A percentile compares a stretch with the other conserved stretches of the same genome.
phyloP scores from a whole-genome alignment of 2,329 filamentous ascomycete species.

The Ampelomyces quisqualis region DNA sequence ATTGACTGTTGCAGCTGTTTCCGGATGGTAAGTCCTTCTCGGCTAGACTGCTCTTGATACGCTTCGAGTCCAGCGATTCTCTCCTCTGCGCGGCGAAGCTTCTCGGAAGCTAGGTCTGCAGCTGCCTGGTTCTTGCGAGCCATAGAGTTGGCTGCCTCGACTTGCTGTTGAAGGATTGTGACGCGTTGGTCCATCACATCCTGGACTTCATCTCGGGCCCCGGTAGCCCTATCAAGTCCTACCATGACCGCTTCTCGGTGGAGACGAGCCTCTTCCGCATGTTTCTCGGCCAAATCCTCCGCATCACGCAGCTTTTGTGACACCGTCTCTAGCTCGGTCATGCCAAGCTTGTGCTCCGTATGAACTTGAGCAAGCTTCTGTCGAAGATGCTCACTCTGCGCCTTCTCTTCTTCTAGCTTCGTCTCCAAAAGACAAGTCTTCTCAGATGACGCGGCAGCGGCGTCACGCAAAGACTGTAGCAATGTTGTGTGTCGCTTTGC shows the following conservation, averaged over 20 bases:
- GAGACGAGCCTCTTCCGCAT: slow-evolving; percentile 81
- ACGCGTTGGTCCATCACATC: slow-evolving; percentile 63
- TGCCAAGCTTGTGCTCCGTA: slow-evolving; percentile 78
- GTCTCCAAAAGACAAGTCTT: slow-evolving; percentile 75
- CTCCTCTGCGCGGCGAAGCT: slow-evolving; percentile 88
- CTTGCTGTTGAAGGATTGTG: slow-evolving; percentile 73
- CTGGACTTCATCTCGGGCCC: slow-evolving; percentile 54
- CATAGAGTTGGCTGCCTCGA: slow-evolving; percentile 73
- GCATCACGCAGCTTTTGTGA: slow-evolving; percentile 77
- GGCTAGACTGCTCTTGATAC: slow-evolving; percentile 94
- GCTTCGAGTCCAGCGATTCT: slow-evolving; percentile 94
- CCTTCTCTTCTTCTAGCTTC: slow-evolving; percentile 79
- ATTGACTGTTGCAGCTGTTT: slow-evolving; percentile 84
- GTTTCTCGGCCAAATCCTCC: slow-evolving; percentile 83
- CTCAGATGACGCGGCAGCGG: slow-evolving; percentile 74
- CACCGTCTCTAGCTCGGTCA: slow-evolving; percentile 72
- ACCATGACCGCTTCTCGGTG: slow-evolving; percentile 80
- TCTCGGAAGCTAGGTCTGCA: slow-evolving; percentile 82
- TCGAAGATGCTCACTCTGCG: slow-evolving; percentile 73
- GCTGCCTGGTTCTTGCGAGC: slow-evolving; percentile 88
- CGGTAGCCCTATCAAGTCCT: slow-evolving; percentile 73
- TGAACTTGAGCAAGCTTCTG: slow-evolving; percentile 73
- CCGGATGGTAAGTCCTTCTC: slow-evolving; percentile 85
- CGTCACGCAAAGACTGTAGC: slow-evolving; percentile 73
- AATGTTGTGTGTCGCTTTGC: slow-evolving; percentile 69